These are phyloP conservation scores for Cyberlindnera galapagoensis DNA, from an alignment of 805 yeast species.

Conservation along the genomic window DNA sequence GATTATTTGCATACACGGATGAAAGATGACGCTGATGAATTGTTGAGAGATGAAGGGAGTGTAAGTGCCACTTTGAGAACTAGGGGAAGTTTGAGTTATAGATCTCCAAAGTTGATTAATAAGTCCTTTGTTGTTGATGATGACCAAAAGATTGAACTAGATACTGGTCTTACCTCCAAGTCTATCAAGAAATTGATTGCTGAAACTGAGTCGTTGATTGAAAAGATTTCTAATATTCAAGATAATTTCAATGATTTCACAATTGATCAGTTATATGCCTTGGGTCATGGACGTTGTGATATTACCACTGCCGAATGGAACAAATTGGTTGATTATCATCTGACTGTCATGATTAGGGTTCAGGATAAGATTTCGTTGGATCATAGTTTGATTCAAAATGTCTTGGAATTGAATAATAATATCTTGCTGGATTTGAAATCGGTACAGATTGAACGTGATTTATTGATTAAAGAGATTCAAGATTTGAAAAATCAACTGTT, in stretches of 20 bases:
- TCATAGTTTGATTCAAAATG: conserved; percentile 13
- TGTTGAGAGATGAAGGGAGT: not conserved
- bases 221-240: conserved; percentile 1
- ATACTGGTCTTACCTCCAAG: not conserved
- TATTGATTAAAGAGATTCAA: not conserved
- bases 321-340: conserved; percentile 7
- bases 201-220: conserved; percentile 7
- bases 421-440: conserved; percentile 3
- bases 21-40: not conserved
- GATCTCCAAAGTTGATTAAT: conserved; percentile 12
- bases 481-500: not conserved
- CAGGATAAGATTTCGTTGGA: conserved; percentile 5
- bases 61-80: conserved; percentile 2
- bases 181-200: conserved; percentile 4
- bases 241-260: not conserved
- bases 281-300: not conserved
- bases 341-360: conserved; percentile 1
- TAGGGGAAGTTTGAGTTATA: conserved; percentile 10
- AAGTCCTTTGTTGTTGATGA: not conserved
- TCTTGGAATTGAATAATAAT: conserved; percentile 18
- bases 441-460: not conserved
- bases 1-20: too few relatives aligned
- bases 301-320: conserved; percentile 8
- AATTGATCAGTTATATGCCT: conserved; percentile 2
- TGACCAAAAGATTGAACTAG: not conserved